Percentiles rank a stretch among this genome's conserved stretches.
Conservation (phyloP, 495 filamentous ascomycete species). For the Thermochaetoides thermophila region DNA sequence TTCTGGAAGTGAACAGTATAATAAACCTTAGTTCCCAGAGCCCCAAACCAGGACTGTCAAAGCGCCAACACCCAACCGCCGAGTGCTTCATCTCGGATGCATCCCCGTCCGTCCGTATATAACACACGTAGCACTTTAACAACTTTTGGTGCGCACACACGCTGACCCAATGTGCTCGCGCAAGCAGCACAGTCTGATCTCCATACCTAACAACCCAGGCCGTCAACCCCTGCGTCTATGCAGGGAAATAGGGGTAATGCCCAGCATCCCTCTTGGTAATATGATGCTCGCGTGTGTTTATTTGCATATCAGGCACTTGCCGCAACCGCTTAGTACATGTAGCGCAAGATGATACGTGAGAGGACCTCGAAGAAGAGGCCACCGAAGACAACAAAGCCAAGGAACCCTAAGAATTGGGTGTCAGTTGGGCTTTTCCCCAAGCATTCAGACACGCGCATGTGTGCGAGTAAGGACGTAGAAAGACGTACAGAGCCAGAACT, state of each 20-base stretch:
- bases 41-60: not conserved
- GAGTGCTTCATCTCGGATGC: not conserved
- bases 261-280: not conserved
- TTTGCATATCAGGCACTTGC: not conserved
- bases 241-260: too few species aligned
- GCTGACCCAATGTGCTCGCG: too few species aligned
- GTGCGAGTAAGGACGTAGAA: too few species aligned
- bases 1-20: not conserved
- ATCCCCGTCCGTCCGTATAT: not conserved
- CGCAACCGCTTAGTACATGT: not conserved
- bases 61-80: not conserved
- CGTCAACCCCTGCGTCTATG: too few species aligned
- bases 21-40: not conserved
- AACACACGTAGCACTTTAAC: too few species aligned
- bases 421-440: too few species aligned
- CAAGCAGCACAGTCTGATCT: too few species aligned
- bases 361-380: conserved; percentile 73
- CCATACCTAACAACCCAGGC: too few species aligned
- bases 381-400: conserved; percentile 74
- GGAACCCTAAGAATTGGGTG: conserved; percentile 46
- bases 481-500: conserved; percentile 66
- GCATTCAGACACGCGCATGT: too few species aligned
- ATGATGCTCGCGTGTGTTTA: not conserved
- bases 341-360: conserved; percentile 52
- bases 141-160: too few species aligned